Base-by-base conservation (phyloP, 192 early-diverging fungal species). In the Rhizoclosmatium globosum region DNA sequence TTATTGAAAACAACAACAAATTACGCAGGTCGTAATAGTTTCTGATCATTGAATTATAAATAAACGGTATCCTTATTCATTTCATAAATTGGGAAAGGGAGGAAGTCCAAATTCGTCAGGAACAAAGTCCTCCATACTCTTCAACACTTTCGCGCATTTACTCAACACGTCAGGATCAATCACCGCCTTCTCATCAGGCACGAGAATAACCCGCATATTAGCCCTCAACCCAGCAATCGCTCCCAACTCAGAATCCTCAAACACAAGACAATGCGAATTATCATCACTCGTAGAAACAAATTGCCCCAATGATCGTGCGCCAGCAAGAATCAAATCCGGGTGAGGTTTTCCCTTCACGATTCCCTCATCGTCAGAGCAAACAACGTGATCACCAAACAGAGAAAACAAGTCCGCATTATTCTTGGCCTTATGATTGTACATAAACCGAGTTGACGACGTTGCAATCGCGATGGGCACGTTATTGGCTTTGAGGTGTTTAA, bases 231-330 rank as follows among this genome's bases (percentile, higher is more conserved):
- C 97, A 2, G 95, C 95, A 71, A 92, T 70, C 3, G 96, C 91
- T n/a, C 97, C 97, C 72, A 90, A 89, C 15, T 84, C 74, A 2
- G 95, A 90, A 72, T 99, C 96, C 83, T 99, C 97, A 91, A 99
- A 99, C 44, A 99, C 95, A 44, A 99, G 87, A 77, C 84, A 85
- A 17, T 71, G 48, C 23, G 47, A 53, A n/a, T n/a, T n/a, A 6
- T 46, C 69, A 21, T 74, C 56, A 21, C 83, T 82, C 1, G 85
- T 81, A n/a, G n/a, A n/a, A 4, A 75, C 62, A 45, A 73, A 67
- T 2, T 15, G 13, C 45, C 93, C 90, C 17, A 93, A 62, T 74
- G 80, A 79, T 56, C 90, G 73, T 71, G 90, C 89, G 4, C 94
- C 96, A 4, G 86, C 90, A n/a, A 92, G 86, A 84, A 97, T 97